Evolutionary conservation across 345 rosid species (phyloP).

Genomic region (Murraya paniculata): DNA sequence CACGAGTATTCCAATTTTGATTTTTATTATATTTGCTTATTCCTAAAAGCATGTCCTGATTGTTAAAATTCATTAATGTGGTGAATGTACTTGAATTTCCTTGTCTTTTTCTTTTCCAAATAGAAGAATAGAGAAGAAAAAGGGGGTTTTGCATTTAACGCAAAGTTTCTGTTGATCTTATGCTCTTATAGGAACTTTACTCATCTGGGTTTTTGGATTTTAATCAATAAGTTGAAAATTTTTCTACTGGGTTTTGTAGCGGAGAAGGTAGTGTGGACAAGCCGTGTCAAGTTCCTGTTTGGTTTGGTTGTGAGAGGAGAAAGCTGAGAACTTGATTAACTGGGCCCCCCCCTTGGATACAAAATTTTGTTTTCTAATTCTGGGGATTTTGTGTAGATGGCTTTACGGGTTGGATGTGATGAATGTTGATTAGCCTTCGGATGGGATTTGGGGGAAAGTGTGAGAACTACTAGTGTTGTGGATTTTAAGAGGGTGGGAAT

Average conservation of each 20-base stretch:
- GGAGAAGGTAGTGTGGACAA: slow-evolving; percentile 4
- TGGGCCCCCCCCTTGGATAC: slow-evolving; percentile 4
- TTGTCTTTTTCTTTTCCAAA: not conserved
- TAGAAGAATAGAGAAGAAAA: slow-evolving; percentile 13
- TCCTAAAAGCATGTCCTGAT: slow-evolving; percentile 20
- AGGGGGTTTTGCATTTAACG: not conserved
- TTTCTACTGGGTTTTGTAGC: slow-evolving; percentile 20
- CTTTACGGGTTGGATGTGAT: not conserved
- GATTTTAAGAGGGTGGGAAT: slow-evolving; percentile 8
- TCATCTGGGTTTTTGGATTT: slow-evolving; percentile 20
- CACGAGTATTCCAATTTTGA: slow-evolving; percentile 17
- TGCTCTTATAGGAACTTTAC: slow-evolving; percentile 16
- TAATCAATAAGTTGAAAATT: slow-evolving; percentile 23
- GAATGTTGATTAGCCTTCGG: slow-evolving; percentile 9
- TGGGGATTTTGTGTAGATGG: slow-evolving; percentile 1
- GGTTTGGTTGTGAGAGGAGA: slow-evolving; percentile 22
- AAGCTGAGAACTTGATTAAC: slow-evolving; percentile 22
- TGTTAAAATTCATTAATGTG: slow-evolving; percentile 15
- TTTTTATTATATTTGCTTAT: slow-evolving; percentile 17
- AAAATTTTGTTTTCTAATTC: not conserved
- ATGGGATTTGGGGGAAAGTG: slow-evolving; percentile 12
- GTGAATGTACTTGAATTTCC: slow-evolving; percentile 8
- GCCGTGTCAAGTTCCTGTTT: slow-evolving; percentile 16
- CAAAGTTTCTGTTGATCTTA: slow-evolving; percentile 18
- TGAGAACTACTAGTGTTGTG: slow-evolving; percentile 16